These are phyloP conservation scores for Nakaseomyces sp. DNA, from an alignment of 1,139 yeast species.

Conservation along the genomic window DNA sequence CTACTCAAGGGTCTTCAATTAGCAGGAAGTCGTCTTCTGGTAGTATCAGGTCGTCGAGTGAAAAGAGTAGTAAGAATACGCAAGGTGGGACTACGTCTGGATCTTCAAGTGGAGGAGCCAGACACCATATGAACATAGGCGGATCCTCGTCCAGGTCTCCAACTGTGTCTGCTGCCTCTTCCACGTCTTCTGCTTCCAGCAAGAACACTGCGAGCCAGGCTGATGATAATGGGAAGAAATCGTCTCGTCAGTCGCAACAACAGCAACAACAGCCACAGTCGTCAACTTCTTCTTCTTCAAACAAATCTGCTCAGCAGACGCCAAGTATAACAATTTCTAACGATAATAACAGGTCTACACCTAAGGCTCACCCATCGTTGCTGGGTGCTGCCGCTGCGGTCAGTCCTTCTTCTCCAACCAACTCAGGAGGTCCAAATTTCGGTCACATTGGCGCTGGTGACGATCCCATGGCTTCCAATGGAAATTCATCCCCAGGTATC, in stretches of 20 bases:
- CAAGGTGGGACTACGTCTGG: neutral
- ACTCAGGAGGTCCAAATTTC: constrained; percentile 12
- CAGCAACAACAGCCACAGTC: neutral
- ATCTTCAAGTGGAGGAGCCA: neutral
- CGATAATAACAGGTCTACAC: constrained; percentile 3
- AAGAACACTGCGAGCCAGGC: neutral
- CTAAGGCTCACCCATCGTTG: constrained; percentile 21
- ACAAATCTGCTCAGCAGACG: neutral
- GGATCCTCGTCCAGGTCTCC: constrained; percentile 7
- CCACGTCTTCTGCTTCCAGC: constrained; percentile 1
- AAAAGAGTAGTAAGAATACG: neutral
- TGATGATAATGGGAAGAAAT: neutral
- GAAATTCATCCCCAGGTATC: constrained; percentile 26
- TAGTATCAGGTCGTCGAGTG: constrained; percentile 1
- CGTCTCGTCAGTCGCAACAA: constrained; percentile 5
- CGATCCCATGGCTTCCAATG: constrained; percentile 11
- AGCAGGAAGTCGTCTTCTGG: constrained; percentile 4
- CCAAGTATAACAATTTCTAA: constrained; percentile 9
- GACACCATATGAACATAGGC: constrained; percentile 2
- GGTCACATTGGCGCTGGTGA: neutral
- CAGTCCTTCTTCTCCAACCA: constrained; percentile 14
- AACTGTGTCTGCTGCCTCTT: constrained; percentile 5
- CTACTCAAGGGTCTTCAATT: neutral
- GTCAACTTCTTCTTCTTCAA: constrained; percentile 2
- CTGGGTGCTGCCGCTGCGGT: constrained; percentile 23